These are phyloP conservation scores for Leccinum ponderosum DNA, from an alignment of 1,284 basidiomycete genomes.

Conservation along the genomic window DNA sequence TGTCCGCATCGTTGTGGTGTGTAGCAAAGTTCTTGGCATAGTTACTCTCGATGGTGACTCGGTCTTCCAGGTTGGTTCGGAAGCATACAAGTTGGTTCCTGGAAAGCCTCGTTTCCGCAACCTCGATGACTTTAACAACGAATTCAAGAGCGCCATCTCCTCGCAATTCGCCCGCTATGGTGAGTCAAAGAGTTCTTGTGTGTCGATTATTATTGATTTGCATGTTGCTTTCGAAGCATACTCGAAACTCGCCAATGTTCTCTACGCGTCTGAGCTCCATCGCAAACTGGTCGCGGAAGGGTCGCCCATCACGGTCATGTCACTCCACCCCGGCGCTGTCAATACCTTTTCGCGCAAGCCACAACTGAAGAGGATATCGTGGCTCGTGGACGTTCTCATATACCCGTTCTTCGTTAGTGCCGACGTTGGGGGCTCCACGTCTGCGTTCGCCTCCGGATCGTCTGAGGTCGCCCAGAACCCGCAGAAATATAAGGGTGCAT, in stretches of 20 bases:
- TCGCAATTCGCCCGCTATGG: slow-evolving; percentile 39
- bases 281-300: slow-evolving; percentile 32
- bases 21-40: slow-evolving; percentile 10
- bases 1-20: slow-evolving; percentile 51
- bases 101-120: slow-evolving; percentile 34
- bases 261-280: slow-evolving; percentile 42
- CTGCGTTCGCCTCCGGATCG: slow-evolving; percentile 49
- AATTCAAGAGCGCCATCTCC: slow-evolving; percentile 29
- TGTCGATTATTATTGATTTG: not conserved
- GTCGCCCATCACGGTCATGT: slow-evolving; percentile 33
- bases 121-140: slow-evolving; percentile 41
- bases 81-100: slow-evolving; percentile 20
- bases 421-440: slow-evolving; percentile 43
- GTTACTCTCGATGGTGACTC: not conserved
- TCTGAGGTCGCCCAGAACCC: slow-evolving; percentile 37
- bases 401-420: slow-evolving; percentile 37
- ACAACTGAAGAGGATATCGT: slow-evolving; percentile 18
- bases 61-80: slow-evolving; percentile 22
- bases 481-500: slow-evolving; percentile 48
- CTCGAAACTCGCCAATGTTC: slow-evolving; percentile 43
- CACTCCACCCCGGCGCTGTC: slow-evolving; percentile 41
- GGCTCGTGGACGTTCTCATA: slow-evolving; percentile 29
- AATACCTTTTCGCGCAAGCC: slow-evolving; percentile 40
- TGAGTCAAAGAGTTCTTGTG: slow-evolving; percentile 19
- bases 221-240: slow-evolving; percentile 26